Conservation (phyloP, 352 stramenopile species). For the Globisporangium barbulae region DNA sequence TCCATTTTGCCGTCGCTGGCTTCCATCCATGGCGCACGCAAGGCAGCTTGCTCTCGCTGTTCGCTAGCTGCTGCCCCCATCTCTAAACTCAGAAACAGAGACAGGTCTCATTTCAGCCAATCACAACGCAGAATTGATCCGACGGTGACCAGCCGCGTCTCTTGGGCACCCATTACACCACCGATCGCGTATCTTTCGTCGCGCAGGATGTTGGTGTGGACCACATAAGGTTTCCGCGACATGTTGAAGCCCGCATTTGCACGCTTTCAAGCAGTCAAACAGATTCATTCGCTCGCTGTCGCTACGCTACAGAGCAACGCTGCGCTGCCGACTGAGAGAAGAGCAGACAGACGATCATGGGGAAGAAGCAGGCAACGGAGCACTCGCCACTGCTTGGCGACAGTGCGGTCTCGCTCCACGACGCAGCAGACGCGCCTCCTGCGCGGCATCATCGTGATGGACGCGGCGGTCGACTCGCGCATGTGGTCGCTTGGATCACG, state of each 20-base stretch:
- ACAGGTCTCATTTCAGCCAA: conserved; percentile 6
- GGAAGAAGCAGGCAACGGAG: conserved; percentile 16
- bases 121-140: not conserved
- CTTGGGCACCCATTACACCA: not conserved
- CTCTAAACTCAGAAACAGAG: conserved; percentile 3
- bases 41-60: not conserved
- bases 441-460: not conserved
- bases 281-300: not conserved
- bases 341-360: not conserved
- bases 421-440: not conserved
- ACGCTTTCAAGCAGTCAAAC: not conserved
- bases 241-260: conserved; percentile 11
- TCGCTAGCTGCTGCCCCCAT: not conserved
- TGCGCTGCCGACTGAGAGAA: not conserved
- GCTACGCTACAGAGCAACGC: not conserved
- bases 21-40: not conserved
- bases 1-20: not conserved
- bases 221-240: conserved; percentile 9
- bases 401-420: not conserved
- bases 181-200: conserved; percentile 20
- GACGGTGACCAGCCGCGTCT: conserved; percentile 1
- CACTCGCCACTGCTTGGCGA: conserved; percentile 18
- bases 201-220: conserved; percentile 9
- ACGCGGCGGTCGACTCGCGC: not conserved
- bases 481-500: not conserved